Evolutionary conservation across 768 basidiomycete species (phyloP).

Genomic region (Stropharia rugosoannulata): DNA sequence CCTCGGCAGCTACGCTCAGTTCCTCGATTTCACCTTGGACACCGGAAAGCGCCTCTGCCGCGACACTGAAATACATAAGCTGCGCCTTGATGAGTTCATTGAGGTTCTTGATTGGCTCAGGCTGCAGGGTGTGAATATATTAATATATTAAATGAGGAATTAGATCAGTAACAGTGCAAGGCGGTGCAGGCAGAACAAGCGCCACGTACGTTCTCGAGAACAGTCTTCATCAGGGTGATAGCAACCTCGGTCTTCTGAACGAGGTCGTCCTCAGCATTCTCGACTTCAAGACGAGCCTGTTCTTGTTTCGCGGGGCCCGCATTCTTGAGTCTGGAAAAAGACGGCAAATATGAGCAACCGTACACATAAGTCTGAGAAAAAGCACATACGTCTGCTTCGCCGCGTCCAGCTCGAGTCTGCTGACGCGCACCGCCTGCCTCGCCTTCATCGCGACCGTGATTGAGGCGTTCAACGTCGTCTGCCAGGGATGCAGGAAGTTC

Average conservation of each 20-base stretch:
- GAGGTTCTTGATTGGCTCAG: slow-evolving; percentile 93
- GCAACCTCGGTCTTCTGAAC: slow-evolving; percentile 98
- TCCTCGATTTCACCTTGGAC: slow-evolving; percentile 94
- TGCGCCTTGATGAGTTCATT: slow-evolving; percentile 92
- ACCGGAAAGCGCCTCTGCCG: slow-evolving; percentile 77
- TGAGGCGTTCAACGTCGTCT: slow-evolving; percentile 79
- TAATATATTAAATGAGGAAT: background rate
- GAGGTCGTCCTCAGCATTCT: slow-evolving; percentile 93
- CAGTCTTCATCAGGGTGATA: slow-evolving; percentile 96
- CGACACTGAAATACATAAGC: slow-evolving; percentile 70
- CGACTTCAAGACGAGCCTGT: slow-evolving; percentile 87
- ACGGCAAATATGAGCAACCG: background rate
- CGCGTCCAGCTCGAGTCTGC: slow-evolving; percentile 85
- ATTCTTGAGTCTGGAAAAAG: slow-evolving; percentile 65
- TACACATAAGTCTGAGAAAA: background rate
- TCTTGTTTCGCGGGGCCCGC: slow-evolving; percentile 79
- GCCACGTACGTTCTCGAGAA: slow-evolving; percentile 86
- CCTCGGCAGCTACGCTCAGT: slow-evolving; percentile 88
- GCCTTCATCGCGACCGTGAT: slow-evolving; percentile 94
- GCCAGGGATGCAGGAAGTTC: slow-evolving; percentile 81
- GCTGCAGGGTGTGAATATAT: slow-evolving; percentile 42
- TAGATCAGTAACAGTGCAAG: slow-evolving; percentile 1
- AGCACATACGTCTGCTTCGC: slow-evolving; percentile 78
- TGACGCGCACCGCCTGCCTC: slow-evolving; percentile 74
- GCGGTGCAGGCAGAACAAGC: background rate